These are phyloP conservation scores for Epichloe gansuensis DNA, from an alignment of 2,329 filamentous ascomycete species.

Conservation along the genomic window DNA sequence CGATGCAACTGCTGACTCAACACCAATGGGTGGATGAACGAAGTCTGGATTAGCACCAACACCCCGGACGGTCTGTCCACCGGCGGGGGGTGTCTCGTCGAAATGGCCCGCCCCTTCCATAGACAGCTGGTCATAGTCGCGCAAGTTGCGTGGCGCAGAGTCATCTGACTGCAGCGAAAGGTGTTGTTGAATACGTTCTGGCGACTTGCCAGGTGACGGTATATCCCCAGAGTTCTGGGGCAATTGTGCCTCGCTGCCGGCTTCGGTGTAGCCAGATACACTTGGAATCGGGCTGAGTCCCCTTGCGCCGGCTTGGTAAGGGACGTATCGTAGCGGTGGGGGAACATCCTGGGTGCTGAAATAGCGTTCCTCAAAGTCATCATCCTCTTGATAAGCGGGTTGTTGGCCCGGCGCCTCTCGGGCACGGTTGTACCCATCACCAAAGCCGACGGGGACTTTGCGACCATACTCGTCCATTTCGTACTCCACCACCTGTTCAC, in stretches of 20 bases:
- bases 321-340: constrained; percentile 51
- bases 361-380: constrained; percentile 32
- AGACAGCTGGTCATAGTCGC: constrained; percentile 40
- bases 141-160: constrained; percentile 27
- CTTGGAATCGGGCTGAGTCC: constrained; percentile 83
- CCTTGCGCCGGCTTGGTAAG: constrained; percentile 55
- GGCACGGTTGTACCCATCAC: constrained; percentile 28
- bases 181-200: constrained; percentile 19
- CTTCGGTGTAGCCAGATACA: constrained; percentile 72
- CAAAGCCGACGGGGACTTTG: constrained; percentile 28
- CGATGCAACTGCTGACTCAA: constrained; percentile 86
- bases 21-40: constrained; percentile 55
- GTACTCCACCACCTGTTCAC: constrained; percentile 32
- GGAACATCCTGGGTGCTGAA: constrained; percentile 51
- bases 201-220: constrained; percentile 41
- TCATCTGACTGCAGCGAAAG: constrained; percentile 22
- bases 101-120: constrained; percentile 45
- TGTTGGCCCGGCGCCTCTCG: constrained; percentile 16
- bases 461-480: constrained; percentile 34
- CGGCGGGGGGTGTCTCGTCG: constrained; percentile 37
- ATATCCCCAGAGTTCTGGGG: constrained; percentile 45
- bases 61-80: constrained; percentile 57
- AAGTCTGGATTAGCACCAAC: constrained; percentile 64
- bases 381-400: constrained; percentile 27
- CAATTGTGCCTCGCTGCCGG: constrained; percentile 43